These are phyloP conservation scores for Trichoderma parareesei DNA, from an alignment of 495 filamentous ascomycete species.

Conservation along the genomic window DNA sequence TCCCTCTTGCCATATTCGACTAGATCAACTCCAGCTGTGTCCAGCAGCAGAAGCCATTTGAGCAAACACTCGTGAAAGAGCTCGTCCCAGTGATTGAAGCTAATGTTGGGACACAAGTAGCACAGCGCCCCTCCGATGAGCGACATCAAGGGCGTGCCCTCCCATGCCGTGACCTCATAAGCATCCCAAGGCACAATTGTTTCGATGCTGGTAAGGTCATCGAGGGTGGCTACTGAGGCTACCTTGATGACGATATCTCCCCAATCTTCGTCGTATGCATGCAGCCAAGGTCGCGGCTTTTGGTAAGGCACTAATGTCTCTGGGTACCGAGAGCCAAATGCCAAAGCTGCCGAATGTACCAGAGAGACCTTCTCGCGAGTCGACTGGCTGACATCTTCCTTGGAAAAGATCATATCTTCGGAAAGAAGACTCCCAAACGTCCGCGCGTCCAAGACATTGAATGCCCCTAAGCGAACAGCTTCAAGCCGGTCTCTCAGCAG, in stretches of 20 bases:
- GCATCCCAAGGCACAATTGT: neutral
- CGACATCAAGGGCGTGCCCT: neutral
- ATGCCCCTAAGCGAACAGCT: neutral
- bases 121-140: neutral
- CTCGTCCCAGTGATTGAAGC: neutral
- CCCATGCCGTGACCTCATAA: neutral
- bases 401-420: neutral
- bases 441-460: neutral
- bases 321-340: neutral
- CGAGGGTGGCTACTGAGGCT: neutral
- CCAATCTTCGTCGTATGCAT: neutral
- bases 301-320: neutral
- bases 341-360: neutral
- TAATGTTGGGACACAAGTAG: neutral
- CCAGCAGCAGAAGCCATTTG: neutral
- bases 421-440: neutral
- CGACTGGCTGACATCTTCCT: neutral
- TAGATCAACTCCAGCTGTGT: neutral
- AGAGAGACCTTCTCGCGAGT: neutral
- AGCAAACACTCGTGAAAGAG: neutral
- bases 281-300: neutral
- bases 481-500: neutral
- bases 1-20: neutral
- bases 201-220: neutral
- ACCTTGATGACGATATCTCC: neutral